Base-by-base conservation (phyloP, 2,329 filamentous ascomycete genomes). In the Shiraia bambusicola region DNA sequence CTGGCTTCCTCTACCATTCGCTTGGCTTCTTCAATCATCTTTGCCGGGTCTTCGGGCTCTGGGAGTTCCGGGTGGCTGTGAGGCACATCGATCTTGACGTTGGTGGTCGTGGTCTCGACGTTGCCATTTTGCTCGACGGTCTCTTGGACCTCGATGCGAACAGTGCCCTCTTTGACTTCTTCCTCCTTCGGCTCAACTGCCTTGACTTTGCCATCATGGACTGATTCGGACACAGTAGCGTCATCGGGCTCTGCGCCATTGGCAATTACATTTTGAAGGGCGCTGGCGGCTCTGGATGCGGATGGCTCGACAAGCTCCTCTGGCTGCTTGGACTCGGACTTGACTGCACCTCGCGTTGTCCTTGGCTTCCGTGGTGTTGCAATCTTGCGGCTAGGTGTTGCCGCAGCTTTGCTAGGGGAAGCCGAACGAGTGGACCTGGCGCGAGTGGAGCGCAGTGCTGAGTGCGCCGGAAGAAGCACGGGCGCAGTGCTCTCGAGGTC, bases 11-110 rank as follows among this genome's bases (percentile, higher is more conserved):
- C 80, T 4, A 96, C 91, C 88, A 96, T 95, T 54, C 84, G 81
- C 72, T 86, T 89, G 24, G 93, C 93, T 59, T 88, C 83, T 19
- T 84, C 84, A 45, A 97, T 85, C 86, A 96, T 90, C 40, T 84
- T 80, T 42, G 86, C 79, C 1, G 90, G 84, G 58, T 93, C 87
- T 50, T 90, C 86, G 0, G 88, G 83, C 10, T 83, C 80, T 0
- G 87, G 84, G 7, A 90, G 77, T 47, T 88, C 81, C 1, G 81
- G 75, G 32, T 77, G 74, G 38, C 78, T 80, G 8, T 81, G 76
- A 3, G 90, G 87, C 61, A 93, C 77, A 51, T 93, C 86, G 9
- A 93, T 76, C 48, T 86, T 85, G 34, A 92, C 82, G 33, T 83
- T 82, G 6, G 86, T 91, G 53, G 81, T 81, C 41, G 83, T 86